These are phyloP conservation scores for Poterioochromonas sp. DNA, from an alignment of 352 stramenopile genomes.

Conservation along the genomic window DNA sequence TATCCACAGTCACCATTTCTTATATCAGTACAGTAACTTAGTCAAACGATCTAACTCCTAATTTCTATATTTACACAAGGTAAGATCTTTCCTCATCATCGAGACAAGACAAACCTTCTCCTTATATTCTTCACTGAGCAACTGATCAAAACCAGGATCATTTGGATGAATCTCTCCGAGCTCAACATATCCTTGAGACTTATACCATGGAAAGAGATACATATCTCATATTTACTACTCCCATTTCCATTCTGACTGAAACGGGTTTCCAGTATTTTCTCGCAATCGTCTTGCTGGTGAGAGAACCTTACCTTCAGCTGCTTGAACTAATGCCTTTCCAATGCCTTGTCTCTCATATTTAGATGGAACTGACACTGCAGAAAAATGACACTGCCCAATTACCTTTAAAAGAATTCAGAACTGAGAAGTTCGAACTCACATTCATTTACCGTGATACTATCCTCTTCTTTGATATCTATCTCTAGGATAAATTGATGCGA, in stretches of 20 bases:
- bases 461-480: too few species aligned
- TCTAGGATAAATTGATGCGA: too few species aligned
- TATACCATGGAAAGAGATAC: conserved; percentile 12
- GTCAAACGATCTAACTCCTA: too few species aligned
- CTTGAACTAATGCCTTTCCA: neutral
- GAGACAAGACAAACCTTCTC: neutral
- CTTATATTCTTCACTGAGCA: neutral
- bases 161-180: neutral
- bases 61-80: too few species aligned
- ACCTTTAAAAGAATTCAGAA: neutral
- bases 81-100: too few species aligned
- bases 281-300: neutral
- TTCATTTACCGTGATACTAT: too few species aligned
- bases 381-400: conserved; percentile 3
- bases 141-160: neutral
- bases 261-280: neutral
- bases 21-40: too few species aligned
- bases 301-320: neutral
- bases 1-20: too few species aligned
- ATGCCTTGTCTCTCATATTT: neutral
- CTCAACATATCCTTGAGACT: neutral
- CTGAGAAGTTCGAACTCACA: too few species aligned
- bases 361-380: neutral
- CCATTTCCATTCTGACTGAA: neutral
- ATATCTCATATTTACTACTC: neutral